Base-by-base conservation (phyloP, 352 stramenopile species). In the Phytophthora nicotianae region DNA sequence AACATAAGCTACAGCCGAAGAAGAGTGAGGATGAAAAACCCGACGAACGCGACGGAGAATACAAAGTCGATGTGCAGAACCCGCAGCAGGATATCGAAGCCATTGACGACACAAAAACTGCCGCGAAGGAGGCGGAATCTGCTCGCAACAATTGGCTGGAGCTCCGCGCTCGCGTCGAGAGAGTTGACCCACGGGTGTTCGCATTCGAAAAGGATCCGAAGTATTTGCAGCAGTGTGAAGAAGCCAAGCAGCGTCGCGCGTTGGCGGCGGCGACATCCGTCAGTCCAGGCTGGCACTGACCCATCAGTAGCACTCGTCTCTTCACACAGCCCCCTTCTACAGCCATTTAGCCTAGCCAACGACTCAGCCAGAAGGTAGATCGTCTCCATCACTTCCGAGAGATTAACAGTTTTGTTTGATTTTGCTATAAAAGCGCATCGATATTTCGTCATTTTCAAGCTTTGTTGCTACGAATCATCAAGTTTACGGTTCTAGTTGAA, bases 161-260 rank as follows among this genome's bases (percentile, higher is more conserved):
- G 27, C 48, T 69, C 7, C 52, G 65, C 19, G 41, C 59, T 58
- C 59, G 65, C 10, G 65, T 72, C 14, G 40, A 72, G 20, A 72
- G 21, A 27, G 58, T 68, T 26, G 64, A 64, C 21, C 52, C 65
- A n/a, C 58, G 59, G 13, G 45, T 72, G 27, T 72, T 72, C 29
- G 47, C 32, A 20, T 72, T 50, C 20, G 40, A 50, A 23, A 47
- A 60, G 3, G 65, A 72, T 35, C 59, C 65, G 4, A 69, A 72
- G 27, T 72, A 69, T 42, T 10, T 65, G 21, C 52, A 69, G 32
- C 58, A 69, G 27, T 72, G 45, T 13, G 51, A 58, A 13, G 52
- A 68, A 35, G 50, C 64, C 0, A 72, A 68, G 26, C 51, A 72
- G 38, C 53, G 64, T 16, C 65, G 65, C 7, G 47, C 49, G 13